Conservation (phyloP, 306 rosid genomes). For the Cicer pinnatifidum region DNA sequence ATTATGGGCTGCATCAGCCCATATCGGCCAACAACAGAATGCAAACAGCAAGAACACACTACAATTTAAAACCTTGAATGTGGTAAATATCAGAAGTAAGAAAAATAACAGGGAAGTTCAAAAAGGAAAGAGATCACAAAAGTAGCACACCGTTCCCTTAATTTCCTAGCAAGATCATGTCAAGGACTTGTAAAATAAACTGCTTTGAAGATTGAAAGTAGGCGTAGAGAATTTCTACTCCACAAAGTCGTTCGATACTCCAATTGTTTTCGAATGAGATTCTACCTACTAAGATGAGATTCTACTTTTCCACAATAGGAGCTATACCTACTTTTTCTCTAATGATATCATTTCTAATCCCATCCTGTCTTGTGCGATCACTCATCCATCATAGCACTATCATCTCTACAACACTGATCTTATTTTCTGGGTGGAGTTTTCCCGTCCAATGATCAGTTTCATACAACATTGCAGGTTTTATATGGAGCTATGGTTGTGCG, state of each 20-base stretch:
- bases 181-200: conserved; percentile 21
- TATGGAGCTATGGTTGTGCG: not conserved
- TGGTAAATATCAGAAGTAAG: conserved; percentile 17
- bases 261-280: conserved; percentile 12
- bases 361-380: not conserved
- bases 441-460: conserved; percentile 10
- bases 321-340: not conserved
- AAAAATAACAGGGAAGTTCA: not conserved
- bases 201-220: conserved; percentile 23
- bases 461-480: not conserved
- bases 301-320: conserved; percentile 11
- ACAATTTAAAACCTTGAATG: conserved; percentile 15
- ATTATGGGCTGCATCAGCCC: not conserved
- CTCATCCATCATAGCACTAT: not conserved
- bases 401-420: conserved; percentile 13
- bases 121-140: conserved; percentile 19
- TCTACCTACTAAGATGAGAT: conserved; percentile 20
- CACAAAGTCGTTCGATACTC: conserved; percentile 23
- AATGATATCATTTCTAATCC: not conserved
- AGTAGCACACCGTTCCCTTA: conserved; percentile 2
- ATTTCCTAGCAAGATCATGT: conserved; percentile 30
- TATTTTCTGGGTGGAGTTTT: not conserved
- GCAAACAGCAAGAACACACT: not conserved
- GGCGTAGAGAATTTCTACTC: conserved; percentile 3
- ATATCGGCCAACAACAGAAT: not conserved